Evolutionary conservation across 2,329 filamentous ascomycete genomes (phyloP).

Genomic region (Fusarium circinatum): DNA sequence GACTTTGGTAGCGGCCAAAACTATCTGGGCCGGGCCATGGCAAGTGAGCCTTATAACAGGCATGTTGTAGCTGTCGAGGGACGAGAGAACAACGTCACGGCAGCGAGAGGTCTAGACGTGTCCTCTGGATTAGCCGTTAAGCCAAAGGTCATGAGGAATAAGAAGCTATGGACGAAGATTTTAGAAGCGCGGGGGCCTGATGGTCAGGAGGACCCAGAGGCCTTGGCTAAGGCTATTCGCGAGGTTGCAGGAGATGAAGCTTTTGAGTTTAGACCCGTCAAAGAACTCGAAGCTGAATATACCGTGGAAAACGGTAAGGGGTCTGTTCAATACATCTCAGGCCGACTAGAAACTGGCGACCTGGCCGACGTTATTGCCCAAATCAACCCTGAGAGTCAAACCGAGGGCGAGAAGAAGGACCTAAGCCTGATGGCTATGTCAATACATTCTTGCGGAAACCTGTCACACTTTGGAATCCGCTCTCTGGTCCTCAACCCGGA

Average conservation of each 20-base stretch:
- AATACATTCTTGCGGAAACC: slow-evolving; percentile 95
- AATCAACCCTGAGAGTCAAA: slow-evolving; percentile 54
- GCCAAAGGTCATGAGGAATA: slow-evolving; percentile 80
- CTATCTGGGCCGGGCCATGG: slow-evolving; percentile 89
- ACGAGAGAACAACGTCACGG: slow-evolving; percentile 84
- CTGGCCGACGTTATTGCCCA: slow-evolving; percentile 73
- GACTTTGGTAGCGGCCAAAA: slow-evolving; percentile 98
- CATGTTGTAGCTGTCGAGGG: slow-evolving; percentile 93
- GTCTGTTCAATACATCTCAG: slow-evolving; percentile 80
- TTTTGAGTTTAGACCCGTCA: slow-evolving; percentile 60
- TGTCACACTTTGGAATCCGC: slow-evolving; percentile 93
- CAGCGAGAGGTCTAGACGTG: slow-evolving; percentile 87
- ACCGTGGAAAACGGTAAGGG: slow-evolving; percentile 70
- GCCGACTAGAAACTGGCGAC: slow-evolving; percentile 78
- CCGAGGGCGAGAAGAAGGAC: slow-evolving; percentile 46
- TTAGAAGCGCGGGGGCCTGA: slow-evolving; percentile 52
- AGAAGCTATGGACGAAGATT: slow-evolving; percentile 76
- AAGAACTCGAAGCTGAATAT: slow-evolving; percentile 62
- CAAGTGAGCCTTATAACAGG: slow-evolving; percentile 84
- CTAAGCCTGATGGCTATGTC: slow-evolving; percentile 85
- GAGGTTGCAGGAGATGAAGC: slow-evolving; percentile 49
- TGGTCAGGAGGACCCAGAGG: slow-evolving; percentile 54
- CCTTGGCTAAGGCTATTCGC: slow-evolving; percentile 47
- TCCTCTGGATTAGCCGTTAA: slow-evolving; percentile 79
- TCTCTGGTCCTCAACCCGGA: slow-evolving; percentile 85